A percentile compares a stretch with the other conserved stretches of the same genome.
Evolutionary conservation across 306 rosid genomes (phyloP).

Genomic region (Potentilla sterilis): DNA sequence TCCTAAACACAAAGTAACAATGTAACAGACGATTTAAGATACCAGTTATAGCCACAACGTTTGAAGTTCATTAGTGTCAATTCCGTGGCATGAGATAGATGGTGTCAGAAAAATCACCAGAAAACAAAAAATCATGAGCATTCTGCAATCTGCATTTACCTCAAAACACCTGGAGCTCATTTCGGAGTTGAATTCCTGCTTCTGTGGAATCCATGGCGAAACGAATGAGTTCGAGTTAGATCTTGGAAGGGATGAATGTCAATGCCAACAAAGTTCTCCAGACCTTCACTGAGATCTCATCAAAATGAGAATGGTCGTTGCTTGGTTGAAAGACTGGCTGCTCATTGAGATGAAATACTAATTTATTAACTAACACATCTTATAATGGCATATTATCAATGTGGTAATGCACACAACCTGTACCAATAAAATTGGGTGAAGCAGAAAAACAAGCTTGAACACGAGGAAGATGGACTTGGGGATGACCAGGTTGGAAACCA

Average conservation of each 20-base stretch:
- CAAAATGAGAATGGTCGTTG: background rate
- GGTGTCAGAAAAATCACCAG: background rate
- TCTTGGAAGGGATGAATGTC: background rate
- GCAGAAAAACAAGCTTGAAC: constrained; percentile 10
- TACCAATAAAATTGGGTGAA: constrained; percentile 3
- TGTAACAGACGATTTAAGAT: background rate
- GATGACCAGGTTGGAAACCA: constrained; percentile 14
- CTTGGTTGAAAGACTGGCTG: background rate
- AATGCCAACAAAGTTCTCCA: background rate
- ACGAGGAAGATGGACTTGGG: background rate
- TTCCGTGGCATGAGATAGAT: background rate
- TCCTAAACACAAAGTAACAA: background rate
- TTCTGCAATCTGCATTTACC: constrained; percentile 14
- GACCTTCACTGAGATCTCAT: constrained; percentile 1
- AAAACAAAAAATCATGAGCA: background rate
- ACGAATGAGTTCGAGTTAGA: background rate
- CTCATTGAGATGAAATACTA: background rate
- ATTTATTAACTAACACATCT: background rate
- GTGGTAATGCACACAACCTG: background rate
- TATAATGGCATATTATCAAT: background rate
- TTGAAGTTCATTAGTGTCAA: background rate
- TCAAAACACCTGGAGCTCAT: constrained; percentile 4
- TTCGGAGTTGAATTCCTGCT: background rate
- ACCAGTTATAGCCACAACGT: background rate
- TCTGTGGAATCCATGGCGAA: background rate